Evolutionary conservation across 2,329 filamentous ascomycete genomes (phyloP).

Genomic region (Chrysosporium keratinophilum): DNA sequence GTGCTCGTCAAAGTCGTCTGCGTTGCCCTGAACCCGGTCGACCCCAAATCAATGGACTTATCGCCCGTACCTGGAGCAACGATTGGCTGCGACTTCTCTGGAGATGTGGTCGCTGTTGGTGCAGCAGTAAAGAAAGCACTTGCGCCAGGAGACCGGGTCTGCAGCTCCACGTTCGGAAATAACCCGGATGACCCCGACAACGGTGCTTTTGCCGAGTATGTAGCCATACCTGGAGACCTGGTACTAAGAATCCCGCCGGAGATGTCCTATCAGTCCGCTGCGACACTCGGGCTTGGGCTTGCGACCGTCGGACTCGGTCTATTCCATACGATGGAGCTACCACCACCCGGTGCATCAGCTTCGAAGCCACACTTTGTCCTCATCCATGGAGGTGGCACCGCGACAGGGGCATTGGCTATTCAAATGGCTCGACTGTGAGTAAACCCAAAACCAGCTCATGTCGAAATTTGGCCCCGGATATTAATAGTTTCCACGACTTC

Average conservation of each 20-base stretch:
- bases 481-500: not conserved
- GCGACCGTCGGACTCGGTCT: constrained; percentile 25
- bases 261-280: constrained; percentile 26
- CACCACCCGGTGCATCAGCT: constrained; percentile 17
- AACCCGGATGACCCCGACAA: constrained; percentile 22
- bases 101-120: too few relatives aligned
- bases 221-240: constrained; percentile 24
- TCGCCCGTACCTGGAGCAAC: too few relatives aligned
- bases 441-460: too few relatives aligned
- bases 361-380: constrained; percentile 27
- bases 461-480: too few relatives aligned
- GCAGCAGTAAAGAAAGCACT: too few relatives aligned
- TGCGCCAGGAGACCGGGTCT: too few relatives aligned
- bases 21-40: too few relatives aligned
- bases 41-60: too few relatives aligned
- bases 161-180: constrained; percentile 17
- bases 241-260: constrained; percentile 24
- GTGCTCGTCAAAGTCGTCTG: too few relatives aligned
- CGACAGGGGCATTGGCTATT: constrained; percentile 34
- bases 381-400: constrained; percentile 39
- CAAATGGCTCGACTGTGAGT: constrained; percentile 18
- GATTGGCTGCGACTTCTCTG: too few relatives aligned
- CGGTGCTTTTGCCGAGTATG: constrained; percentile 33
- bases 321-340: constrained; percentile 24
- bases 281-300: constrained; percentile 26